Conservation (phyloP, 2,329 filamentous ascomycete genomes). For the Arthroderma uncinatum region DNA sequence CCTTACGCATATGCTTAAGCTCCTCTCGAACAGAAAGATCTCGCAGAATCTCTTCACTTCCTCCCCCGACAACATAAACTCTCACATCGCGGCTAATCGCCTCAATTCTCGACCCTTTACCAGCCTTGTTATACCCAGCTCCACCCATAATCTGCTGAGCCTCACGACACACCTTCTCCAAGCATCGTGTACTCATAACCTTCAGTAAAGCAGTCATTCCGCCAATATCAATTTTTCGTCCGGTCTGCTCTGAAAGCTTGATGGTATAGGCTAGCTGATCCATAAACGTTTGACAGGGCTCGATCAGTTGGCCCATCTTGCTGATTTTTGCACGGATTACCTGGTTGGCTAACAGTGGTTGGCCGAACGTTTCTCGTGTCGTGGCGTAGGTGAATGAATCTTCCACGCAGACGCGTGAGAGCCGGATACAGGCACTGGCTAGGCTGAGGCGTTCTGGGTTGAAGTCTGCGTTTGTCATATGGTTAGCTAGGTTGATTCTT, state of each 20-base stretch:
- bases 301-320: constrained; percentile 49
- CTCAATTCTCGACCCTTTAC: constrained; percentile 42
- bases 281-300: constrained; percentile 50
- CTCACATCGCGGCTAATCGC: constrained; percentile 44
- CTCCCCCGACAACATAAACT: constrained; percentile 35
- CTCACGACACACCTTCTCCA: constrained; percentile 45
- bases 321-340: constrained; percentile 50
- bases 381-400: constrained; percentile 53
- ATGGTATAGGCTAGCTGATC: constrained; percentile 51
- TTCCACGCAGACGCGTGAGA: constrained; percentile 49
- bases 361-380: constrained; percentile 54
- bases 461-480: constrained; percentile 42
- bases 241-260: constrained; percentile 33
- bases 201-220: constrained; percentile 44
- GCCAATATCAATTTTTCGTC: constrained; percentile 34
- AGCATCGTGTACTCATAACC: constrained; percentile 41
- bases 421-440: constrained; percentile 51
- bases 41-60: constrained; percentile 33
- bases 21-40: constrained; percentile 23
- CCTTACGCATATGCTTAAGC: constrained; percentile 14
- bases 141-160: constrained; percentile 47
- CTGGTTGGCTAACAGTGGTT: constrained; percentile 46
- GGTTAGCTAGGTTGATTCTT: background rate
- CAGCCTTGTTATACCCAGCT: constrained; percentile 41
- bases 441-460: constrained; percentile 64